Evolutionary conservation across 2,329 filamentous ascomycete species (phyloP).

Genomic region (Beauveria rudraprayagi): DNA sequence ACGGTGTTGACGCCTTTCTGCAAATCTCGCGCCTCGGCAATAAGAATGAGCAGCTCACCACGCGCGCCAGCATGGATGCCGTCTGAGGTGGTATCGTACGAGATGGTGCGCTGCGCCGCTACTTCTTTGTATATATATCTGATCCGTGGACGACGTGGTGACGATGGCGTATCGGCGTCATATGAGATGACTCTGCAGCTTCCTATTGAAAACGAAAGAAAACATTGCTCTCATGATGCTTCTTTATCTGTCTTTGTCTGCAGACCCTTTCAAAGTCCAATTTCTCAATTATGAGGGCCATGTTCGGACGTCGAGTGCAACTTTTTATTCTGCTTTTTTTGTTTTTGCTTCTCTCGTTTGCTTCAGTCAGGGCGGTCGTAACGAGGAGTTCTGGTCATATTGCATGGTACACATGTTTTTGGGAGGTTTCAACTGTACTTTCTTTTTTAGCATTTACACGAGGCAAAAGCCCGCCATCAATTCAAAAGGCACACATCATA

Average conservation of each 20-base stretch:
- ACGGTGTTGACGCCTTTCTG: conserved; percentile 90
- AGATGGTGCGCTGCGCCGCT: neutral
- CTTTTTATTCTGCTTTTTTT: neutral
- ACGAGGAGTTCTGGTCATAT: conserved; percentile 1
- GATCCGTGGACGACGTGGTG: neutral
- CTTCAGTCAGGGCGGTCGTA: neutral
- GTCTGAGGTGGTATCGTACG: conserved; percentile 36
- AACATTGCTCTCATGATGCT: neutral
- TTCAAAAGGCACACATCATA: neutral
- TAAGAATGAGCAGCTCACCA: conserved; percentile 90
- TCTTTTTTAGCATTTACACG: conserved; percentile 2
- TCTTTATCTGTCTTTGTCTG: neutral
- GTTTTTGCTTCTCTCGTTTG: neutral
- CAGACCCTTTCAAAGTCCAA: neutral
- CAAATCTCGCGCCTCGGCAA: conserved; percentile 96
- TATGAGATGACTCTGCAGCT: neutral
- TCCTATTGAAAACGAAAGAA: no score
- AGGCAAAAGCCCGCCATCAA: neutral
- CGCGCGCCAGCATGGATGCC: conserved; percentile 68
- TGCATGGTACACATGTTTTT: neutral
- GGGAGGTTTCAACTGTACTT: neutral
- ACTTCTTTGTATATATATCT: neutral
- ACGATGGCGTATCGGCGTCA: neutral
- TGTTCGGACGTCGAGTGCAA: neutral
- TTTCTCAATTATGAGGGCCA: no score